phyloP scores from a whole-genome alignment of 345 rosid species.

The Syzygium jambos region DNA sequence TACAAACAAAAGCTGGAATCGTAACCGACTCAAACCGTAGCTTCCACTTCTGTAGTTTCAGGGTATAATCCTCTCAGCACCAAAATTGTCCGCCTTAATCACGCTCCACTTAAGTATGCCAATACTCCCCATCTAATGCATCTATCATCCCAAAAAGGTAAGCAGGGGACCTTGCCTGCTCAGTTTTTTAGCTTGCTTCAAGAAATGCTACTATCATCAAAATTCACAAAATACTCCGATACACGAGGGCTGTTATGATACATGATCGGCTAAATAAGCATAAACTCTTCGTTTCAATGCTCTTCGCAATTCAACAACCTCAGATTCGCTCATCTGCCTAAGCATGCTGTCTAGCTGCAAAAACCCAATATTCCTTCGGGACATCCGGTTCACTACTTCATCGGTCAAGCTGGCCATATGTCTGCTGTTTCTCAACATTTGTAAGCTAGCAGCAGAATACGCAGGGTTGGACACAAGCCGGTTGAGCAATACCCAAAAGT shows the following conservation, averaged over 20 bases:
- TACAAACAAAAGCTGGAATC: background rate
- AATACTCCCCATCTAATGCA: background rate
- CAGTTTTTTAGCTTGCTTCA: background rate
- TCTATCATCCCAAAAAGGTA: background rate
- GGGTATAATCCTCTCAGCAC: background rate
- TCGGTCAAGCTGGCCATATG: constrained; percentile 68
- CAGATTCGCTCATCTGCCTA: constrained; percentile 42
- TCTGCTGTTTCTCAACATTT: constrained; percentile 47
- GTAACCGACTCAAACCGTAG: background rate
- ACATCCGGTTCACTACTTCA: constrained; percentile 58
- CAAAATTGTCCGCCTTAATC: background rate
- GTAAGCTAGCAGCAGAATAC: constrained; percentile 42
- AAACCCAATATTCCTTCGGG: constrained; percentile 24
- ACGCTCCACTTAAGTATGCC: background rate
- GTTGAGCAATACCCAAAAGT: constrained; percentile 12
- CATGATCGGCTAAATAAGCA: constrained; percentile 43
- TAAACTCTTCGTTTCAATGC: constrained; percentile 56
- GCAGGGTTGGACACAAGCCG: constrained; percentile 54
- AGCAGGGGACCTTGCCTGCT: background rate
- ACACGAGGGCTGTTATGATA: too few species aligned
- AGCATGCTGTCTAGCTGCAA: constrained; percentile 11
- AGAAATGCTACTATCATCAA: background rate
- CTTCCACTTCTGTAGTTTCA: background rate
- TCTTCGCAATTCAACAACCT: constrained; percentile 51
- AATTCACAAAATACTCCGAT: background rate